Conservation (phyloP, 805 yeast genomes). For the Debaryomyces tyrocola region DNA sequence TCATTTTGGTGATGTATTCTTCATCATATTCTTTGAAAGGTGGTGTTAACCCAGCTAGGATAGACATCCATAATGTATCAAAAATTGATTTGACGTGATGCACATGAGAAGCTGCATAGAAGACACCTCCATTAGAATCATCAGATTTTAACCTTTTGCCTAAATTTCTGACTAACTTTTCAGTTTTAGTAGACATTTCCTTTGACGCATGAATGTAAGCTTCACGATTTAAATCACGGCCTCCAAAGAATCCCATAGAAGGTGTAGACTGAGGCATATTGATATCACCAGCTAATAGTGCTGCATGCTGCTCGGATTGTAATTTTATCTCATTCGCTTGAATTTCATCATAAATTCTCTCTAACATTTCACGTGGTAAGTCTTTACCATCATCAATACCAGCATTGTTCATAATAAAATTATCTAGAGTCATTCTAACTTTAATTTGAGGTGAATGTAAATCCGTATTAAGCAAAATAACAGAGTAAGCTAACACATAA, state of each 20-base stretch:
- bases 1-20: slow-evolving; percentile 60
- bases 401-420: slow-evolving; percentile 79
- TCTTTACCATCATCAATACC: slow-evolving; percentile 93
- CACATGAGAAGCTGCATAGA: slow-evolving; percentile 80
- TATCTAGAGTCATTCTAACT: slow-evolving; percentile 83
- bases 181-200: slow-evolving; percentile 89
- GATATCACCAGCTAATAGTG: slow-evolving; percentile 68
- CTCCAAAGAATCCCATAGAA: slow-evolving; percentile 62
- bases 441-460: slow-evolving; percentile 86
- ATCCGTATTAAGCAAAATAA: slow-evolving; percentile 91
- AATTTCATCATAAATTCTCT: slow-evolving; percentile 74
- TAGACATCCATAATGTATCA: slow-evolving; percentile 95
- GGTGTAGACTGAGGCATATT: slow-evolving; percentile 27
- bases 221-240: slow-evolving; percentile 69
- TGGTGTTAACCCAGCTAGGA: slow-evolving; percentile 90
- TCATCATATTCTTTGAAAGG: slow-evolving; percentile 90
- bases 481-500: slow-evolving; percentile 87
- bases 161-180: slow-evolving; percentile 69
- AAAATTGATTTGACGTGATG: slow-evolving; percentile 92
- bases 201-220: slow-evolving; percentile 91
- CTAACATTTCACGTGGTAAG: slow-evolving; percentile 71
- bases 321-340: slow-evolving; percentile 82
- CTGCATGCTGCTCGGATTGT: slow-evolving; percentile 92
- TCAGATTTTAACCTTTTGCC: slow-evolving; percentile 48
- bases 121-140: slow-evolving; percentile 43